Conservation (phyloP, 2,329 filamentous ascomycete genomes). For the Rugonectria rugulosa region DNA sequence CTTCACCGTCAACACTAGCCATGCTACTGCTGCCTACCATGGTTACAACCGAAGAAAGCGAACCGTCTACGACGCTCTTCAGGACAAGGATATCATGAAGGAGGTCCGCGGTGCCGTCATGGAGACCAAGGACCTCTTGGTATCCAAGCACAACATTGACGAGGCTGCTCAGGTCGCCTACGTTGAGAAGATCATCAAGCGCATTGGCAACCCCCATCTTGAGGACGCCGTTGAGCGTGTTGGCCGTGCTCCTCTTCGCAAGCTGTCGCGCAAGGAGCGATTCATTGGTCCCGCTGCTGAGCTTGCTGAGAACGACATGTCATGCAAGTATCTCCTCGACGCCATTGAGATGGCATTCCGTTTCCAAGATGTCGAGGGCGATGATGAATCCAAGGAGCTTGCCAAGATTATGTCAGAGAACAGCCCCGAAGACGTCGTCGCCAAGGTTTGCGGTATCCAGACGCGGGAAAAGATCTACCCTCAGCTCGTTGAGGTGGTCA, state of each 20-base stretch:
- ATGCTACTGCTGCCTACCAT: constrained; percentile 95
- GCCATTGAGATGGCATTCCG: constrained; percentile 91
- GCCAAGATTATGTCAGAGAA: constrained; percentile 84
- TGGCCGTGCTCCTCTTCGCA: constrained; percentile 91
- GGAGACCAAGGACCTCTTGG: constrained; percentile 88
- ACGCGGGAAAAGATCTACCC: constrained; percentile 78
- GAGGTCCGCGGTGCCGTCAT: constrained; percentile 81
- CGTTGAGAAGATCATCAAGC: constrained; percentile 88
- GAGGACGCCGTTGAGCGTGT: constrained; percentile 96
- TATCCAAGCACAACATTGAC: constrained; percentile 83
- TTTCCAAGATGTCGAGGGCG: constrained; percentile 93
- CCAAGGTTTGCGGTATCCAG: constrained; percentile 83
- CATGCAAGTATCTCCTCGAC: constrained; percentile 76
- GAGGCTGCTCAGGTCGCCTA: constrained; percentile 82
- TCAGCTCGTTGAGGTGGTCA: constrained; percentile 78
- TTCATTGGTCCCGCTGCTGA: constrained; percentile 93
- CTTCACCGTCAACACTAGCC: constrained; percentile 98
- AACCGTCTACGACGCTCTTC: constrained; percentile 88
- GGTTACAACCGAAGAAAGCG: constrained; percentile 86
- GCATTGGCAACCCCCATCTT: constrained; percentile 92
- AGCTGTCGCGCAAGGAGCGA: constrained; percentile 93
- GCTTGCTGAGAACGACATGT: constrained; percentile 81
- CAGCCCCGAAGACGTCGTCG: constrained; percentile 76
- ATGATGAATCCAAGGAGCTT: constrained; percentile 87
- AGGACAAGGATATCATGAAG: constrained; percentile 79